Evolutionary conservation across 495 filamentous ascomycete species (phyloP).

Genomic region (Trichoderma asperelloides): DNA sequence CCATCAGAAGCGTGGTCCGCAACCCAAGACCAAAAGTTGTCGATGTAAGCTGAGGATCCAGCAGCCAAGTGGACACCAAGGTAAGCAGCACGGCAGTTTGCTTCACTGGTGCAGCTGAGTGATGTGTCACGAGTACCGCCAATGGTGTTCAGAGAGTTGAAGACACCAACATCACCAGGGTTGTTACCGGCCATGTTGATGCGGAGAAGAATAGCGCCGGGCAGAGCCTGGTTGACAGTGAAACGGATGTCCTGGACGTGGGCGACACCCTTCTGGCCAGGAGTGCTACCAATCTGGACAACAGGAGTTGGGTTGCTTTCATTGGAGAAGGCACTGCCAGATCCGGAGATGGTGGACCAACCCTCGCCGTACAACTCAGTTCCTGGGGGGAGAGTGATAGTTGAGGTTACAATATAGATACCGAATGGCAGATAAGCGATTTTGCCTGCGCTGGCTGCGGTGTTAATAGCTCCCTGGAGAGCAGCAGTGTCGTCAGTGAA

Average conservation of each 20-base stretch:
- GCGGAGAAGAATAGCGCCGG: conserved; percentile 41
- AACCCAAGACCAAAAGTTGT: conserved; percentile 66
- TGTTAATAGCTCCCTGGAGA: conserved; percentile 30
- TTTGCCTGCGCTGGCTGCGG: conserved; percentile 26
- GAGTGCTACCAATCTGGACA: conserved; percentile 44
- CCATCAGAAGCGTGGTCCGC: conserved; percentile 57
- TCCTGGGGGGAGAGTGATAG: conserved; percentile 46
- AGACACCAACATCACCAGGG: conserved; percentile 51
- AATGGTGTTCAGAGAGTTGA: conserved; percentile 52
- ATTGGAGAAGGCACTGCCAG: conserved; percentile 45
- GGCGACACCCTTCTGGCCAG: conserved; percentile 46
- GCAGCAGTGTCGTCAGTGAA: conserved; percentile 27
- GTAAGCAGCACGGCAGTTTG: conserved; percentile 56
- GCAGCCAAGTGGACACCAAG: conserved; percentile 57
- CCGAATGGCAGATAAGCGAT: conserved; percentile 41
- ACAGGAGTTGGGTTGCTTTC: conserved; percentile 41
- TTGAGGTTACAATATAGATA: conserved; percentile 39
- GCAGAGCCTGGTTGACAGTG: conserved; percentile 34
- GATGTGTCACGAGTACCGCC: conserved; percentile 49
- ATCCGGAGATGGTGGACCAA: conserved; percentile 38
- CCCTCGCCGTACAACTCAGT: conserved; percentile 28
- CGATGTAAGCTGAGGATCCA: conserved; percentile 49
- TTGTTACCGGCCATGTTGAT: conserved; percentile 49
- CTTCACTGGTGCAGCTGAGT: conserved; percentile 31
- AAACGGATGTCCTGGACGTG: conserved; percentile 52